Conservation (phyloP, 352 stramenopile species). For the Globisporangium splendens region DNA sequence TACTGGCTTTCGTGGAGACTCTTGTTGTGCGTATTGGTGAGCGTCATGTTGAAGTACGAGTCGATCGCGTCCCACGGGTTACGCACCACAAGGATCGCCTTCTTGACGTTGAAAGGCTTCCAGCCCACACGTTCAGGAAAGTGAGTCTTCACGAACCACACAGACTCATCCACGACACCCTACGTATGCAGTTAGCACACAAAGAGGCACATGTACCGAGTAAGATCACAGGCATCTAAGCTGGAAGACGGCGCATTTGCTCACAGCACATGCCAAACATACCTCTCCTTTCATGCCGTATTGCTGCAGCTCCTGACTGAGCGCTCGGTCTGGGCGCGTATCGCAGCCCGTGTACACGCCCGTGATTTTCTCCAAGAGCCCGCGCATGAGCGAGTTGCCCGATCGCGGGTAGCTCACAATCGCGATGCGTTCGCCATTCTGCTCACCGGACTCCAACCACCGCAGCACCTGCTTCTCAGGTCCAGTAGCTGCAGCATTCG, state of each 20-base stretch:
- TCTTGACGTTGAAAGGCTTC: constrained; percentile 70
- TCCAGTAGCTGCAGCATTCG: not conserved
- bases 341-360: constrained; percentile 96
- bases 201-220: constrained; percentile 1
- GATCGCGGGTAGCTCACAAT: constrained; percentile 97
- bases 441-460: constrained; percentile 68
- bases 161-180: constrained; percentile 92
- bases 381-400: constrained; percentile 96
- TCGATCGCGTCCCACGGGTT: constrained; percentile 99
- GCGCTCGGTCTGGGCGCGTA: constrained; percentile 91
- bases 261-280: not conserved
- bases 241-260: not conserved
- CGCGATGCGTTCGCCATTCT: constrained; percentile 64
- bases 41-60: constrained; percentile 98
- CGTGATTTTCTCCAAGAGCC: constrained; percentile 93
- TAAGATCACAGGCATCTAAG: constrained; percentile 2
- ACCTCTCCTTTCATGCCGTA: constrained; percentile 89
- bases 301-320: constrained; percentile 86
- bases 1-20: constrained; percentile 88
- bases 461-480: constrained; percentile 28
- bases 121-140: constrained; percentile 96
- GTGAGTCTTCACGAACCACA: constrained; percentile 98
- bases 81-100: constrained; percentile 86
- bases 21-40: constrained; percentile 93
- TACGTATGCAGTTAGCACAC: no score